Base-by-base conservation (phyloP, 192 early-diverging fungal genomes). In the Coemansia pectinata region DNA sequence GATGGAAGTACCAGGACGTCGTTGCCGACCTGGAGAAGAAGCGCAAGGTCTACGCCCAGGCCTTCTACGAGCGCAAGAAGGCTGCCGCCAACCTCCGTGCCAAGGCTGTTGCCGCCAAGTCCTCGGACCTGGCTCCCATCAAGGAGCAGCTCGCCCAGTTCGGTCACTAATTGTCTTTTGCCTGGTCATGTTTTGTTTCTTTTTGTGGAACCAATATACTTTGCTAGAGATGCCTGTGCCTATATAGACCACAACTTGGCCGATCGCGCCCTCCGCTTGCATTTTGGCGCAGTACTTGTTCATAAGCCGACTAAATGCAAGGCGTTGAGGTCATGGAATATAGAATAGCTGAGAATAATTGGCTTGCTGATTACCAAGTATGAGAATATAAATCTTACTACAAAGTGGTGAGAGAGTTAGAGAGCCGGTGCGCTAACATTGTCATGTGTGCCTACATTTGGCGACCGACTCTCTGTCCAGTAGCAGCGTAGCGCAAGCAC, bases 1-100 rank as follows among this genome's bases (percentile, higher is more conserved):
- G 98, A 73, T 99, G 98, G 98, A 99, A 98, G 87, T 98, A 98
- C 93, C 87, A 96, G 84, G 96, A 94, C 75, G 92, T 99, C 70
- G 93, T 99, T 78, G 90, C 89, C 84, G 89, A 91, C 79, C 90
- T 99, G 67, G 98, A 99, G 88, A 95, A 95, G 86, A 98, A 99
- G 93, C 92, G 98, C 85, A 98, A 98, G 94, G 92, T 91, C 84
- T 92, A 93, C 86, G 83, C 86, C 81, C 84, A 90, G 77, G 95
- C 92, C 72, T 97, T 86, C 90, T 98, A 96, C 87, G 91, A 96
- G 83, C 92, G 91, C 88, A 91, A 88, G 84, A 88, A 94, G 88
- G 92, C 91, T 67, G 85, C 86, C 69, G 85, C 85, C 81, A 91
- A 87, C 79, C 87, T 90, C 68, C 86, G 85, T 36, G 72, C 82